These are phyloP conservation scores for Agaricales sp. DNA, from an alignment of 1,284 basidiomycete genomes.

Conservation along the genomic window DNA sequence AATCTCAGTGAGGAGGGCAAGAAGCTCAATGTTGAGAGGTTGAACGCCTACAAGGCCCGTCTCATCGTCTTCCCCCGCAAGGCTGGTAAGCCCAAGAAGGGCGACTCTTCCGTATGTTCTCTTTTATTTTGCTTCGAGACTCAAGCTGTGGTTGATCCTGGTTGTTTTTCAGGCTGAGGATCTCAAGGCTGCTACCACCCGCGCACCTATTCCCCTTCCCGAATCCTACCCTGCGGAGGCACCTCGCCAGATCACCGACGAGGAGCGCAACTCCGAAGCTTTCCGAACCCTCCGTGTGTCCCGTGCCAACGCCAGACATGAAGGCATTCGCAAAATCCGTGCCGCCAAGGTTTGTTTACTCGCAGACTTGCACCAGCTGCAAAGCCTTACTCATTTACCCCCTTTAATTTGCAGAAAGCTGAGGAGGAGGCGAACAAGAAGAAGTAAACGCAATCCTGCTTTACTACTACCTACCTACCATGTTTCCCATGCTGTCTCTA, in stretches of 20 bases:
- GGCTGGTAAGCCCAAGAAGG: slow-evolving; percentile 91
- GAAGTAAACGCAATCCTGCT: slow-evolving; percentile 51
- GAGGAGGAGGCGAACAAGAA: slow-evolving; percentile 91
- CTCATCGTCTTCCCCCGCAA: slow-evolving; percentile 95
- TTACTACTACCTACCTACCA: slow-evolving; percentile 22
- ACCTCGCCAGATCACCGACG: slow-evolving; percentile 89
- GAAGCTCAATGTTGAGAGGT: slow-evolving; percentile 88
- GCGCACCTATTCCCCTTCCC: slow-evolving; percentile 63
- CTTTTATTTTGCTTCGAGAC: slow-evolving; percentile 3
- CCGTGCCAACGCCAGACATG: slow-evolving; percentile 79
- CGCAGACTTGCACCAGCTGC: too few species aligned
- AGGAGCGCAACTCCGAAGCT: slow-evolving; percentile 86
- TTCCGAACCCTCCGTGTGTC: slow-evolving; percentile 85
- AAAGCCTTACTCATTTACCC: slow-evolving; percentile 2
- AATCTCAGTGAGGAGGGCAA: slow-evolving; percentile 98
- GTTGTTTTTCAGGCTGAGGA: slow-evolving; percentile 62
- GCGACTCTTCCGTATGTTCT: slow-evolving; percentile 76
- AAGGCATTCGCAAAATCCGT: slow-evolving; percentile 78
- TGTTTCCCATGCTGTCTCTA: slow-evolving; percentile 20
- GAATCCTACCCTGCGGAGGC: slow-evolving; percentile 63
- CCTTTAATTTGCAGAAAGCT: slow-evolving; percentile 53
- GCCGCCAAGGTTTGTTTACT: slow-evolving; percentile 64
- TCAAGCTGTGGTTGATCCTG: slow-evolving; percentile 1
- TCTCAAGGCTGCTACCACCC: slow-evolving; percentile 74
- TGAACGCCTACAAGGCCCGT: slow-evolving; percentile 87